A percentile compares a stretch with the other conserved stretches of the same genome.
Conservation (phyloP, 106 monocot genomes). For the Acorus gramineus region DNA sequence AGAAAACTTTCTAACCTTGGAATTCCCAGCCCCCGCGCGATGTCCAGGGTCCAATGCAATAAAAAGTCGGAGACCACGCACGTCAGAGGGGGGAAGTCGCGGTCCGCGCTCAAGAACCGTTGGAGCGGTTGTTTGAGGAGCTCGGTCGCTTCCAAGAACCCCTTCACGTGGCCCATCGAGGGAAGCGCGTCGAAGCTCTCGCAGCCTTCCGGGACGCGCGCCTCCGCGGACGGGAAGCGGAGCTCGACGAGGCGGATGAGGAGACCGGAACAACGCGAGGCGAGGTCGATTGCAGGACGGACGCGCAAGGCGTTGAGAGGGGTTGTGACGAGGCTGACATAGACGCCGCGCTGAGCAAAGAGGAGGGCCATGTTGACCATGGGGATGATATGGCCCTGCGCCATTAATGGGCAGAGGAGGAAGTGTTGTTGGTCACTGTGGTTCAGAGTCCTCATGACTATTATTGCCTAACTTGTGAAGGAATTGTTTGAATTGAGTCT, state of each 20-base stretch:
- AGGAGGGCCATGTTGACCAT: no score
- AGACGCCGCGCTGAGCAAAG: no score
- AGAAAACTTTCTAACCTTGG: slow-evolving; percentile 35
- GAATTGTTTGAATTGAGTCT: no score
- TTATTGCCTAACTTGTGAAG: no score
- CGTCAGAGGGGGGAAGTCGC: not conserved
- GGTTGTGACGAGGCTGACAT: no score
- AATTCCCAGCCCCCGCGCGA: slow-evolving; percentile 16
- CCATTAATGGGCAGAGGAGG: no score
- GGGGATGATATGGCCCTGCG: no score
- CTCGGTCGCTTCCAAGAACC: slow-evolving; percentile 17
- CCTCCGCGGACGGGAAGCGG: slow-evolving; percentile 28
- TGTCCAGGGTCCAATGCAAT: slow-evolving; percentile 22
- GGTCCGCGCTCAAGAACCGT: not conserved
- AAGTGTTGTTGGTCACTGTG: no score
- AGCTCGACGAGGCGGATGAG: slow-evolving; percentile 24
- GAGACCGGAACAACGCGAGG: not conserved
- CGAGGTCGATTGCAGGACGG: not conserved
- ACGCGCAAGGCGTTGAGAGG: no score
- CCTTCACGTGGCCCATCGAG: not conserved
- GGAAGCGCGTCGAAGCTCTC: slow-evolving; percentile 28
- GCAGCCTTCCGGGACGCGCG: slow-evolving; percentile 38
- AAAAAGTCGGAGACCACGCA: slow-evolving; percentile 43
- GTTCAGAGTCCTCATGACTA: no score
- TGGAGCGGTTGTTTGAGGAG: slow-evolving; percentile 23